phyloP scores from a whole-genome alignment of 2,329 filamentous ascomycete genomes.

The Apiospora phragmitis region DNA sequence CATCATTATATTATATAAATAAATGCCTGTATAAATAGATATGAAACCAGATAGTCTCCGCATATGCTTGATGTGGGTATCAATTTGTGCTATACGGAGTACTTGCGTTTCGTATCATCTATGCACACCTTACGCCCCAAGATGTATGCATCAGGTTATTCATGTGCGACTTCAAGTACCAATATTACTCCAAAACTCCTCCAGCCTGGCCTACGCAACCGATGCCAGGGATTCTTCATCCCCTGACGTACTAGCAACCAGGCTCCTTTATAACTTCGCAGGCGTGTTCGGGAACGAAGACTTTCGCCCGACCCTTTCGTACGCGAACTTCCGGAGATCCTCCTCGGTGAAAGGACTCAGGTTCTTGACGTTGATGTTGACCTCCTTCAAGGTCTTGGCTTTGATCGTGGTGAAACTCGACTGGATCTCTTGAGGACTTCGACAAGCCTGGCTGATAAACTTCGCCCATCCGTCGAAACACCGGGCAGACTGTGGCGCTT shows the following conservation, averaged over 20 bases:
- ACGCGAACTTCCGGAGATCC: conserved; percentile 42
- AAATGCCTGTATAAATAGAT: neutral
- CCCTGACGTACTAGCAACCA: too few species aligned
- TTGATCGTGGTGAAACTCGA: conserved; percentile 47
- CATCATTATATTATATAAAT: neutral
- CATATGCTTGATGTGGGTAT: neutral
- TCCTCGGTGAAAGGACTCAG: conserved; percentile 46
- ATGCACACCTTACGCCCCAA: neutral
- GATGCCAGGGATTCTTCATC: neutral
- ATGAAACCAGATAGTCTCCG: neutral
- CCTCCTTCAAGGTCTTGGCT: conserved; percentile 53
- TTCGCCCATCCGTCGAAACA: conserved; percentile 57
- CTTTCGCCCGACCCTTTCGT: conserved; percentile 26
- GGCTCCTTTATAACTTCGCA: conserved; percentile 19
- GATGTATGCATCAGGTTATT: neutral
- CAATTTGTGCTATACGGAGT: neutral
- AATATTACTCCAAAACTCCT: neutral
- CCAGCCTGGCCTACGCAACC: neutral
- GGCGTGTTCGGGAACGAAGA: conserved; percentile 17
- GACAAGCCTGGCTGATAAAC: conserved; percentile 52
- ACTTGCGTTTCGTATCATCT: neutral
- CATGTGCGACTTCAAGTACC: neutral
- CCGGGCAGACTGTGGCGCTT: conserved; percentile 43
- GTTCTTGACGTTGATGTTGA: conserved; percentile 40
- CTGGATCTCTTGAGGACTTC: conserved; percentile 32